phyloP scores from a whole-genome alignment of 306 rosid species.

The Castanea sativa region DNA sequence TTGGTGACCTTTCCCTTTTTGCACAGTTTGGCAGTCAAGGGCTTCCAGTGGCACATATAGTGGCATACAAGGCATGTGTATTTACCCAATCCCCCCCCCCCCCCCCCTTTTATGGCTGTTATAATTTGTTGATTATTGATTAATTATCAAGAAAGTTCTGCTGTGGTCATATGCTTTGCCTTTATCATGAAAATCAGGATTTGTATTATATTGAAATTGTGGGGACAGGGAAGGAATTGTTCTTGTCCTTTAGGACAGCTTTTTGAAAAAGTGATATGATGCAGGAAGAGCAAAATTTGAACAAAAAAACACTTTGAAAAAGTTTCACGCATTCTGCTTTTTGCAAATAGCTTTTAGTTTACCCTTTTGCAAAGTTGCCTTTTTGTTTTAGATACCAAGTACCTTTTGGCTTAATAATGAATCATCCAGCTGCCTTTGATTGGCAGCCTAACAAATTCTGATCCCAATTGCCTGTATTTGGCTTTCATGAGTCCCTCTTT shows the following conservation, averaged over 20 bases:
- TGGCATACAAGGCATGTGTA: slow-evolving; percentile 68
- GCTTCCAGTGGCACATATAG: slow-evolving; percentile 77
- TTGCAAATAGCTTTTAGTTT: no score
- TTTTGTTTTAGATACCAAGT: no score
- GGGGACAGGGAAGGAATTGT: not conserved
- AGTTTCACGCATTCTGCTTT: no score
- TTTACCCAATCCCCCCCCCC: not conserved
- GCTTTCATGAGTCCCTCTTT: not conserved
- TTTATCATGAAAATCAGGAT: not conserved
- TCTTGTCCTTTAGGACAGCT: no score
- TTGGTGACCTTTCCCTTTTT: slow-evolving; percentile 85
- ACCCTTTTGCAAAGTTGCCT: no score
- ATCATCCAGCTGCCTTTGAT: not conserved
- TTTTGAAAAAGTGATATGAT: no score
- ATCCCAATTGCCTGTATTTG: not conserved
- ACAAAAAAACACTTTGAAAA: no score
- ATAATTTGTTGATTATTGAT: slow-evolving; percentile 1
- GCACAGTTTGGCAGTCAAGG: slow-evolving; percentile 86
- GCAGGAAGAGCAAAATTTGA: no score
- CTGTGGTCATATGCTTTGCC: not conserved
- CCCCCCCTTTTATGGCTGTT: not conserved
- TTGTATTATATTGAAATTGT: not conserved
- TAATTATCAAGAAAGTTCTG: not conserved
- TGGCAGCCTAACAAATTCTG: not conserved
- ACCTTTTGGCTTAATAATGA: no score